Base-by-base conservation (phyloP, 208 protist genomes). In the Crithidia bombi region DNA sequence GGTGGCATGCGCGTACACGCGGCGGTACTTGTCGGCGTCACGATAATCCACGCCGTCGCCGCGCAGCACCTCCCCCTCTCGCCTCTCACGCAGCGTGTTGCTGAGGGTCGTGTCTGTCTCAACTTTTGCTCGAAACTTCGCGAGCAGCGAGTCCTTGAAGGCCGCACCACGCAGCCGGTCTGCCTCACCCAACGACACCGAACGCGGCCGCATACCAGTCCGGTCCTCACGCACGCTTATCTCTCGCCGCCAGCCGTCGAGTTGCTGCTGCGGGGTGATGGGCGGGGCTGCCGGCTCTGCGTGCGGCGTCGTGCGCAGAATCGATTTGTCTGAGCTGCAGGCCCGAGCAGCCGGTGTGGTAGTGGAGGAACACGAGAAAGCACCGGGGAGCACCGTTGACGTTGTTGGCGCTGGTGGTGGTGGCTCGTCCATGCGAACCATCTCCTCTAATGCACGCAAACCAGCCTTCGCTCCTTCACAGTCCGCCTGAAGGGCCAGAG, bases 21-120 rank as follows among this genome's bases (percentile, higher is more conserved):
- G 33, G 28, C 79, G 75, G 15, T 79, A 73, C 51, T 39, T 56
- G 21, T 91, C 88, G 6, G 75, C 76, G n/a, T 87, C 70, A 12
- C 85, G 73, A 67, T 91, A 93, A 46, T 91, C 75, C 38, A 88
- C 65, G 4, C 69, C 64, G 17, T 89, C 82, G 28, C 88, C 88
- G 17, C 51, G 35, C 35, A 82, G 80, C 73, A 79, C 62, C 50
- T 67, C 44, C 52, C 65, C 64, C 28, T 84, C 79, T 11, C n/a
- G 62, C 17, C 78, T 57, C 58, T 65, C 58, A n/a, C 73, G 75
- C 15, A 90, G 59, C 10, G 49, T 79, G n/a, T 66, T 50, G 26
- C 73, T 73, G 0, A 89, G 41, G 26, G 50, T 43, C 0, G 50
- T 63, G 58, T 91, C 46, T 3, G 57, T 41, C 15, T 75, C 71